phyloP scores from a whole-genome alignment of 768 basidiomycete species.

The Amylocystis lapponica region DNA sequence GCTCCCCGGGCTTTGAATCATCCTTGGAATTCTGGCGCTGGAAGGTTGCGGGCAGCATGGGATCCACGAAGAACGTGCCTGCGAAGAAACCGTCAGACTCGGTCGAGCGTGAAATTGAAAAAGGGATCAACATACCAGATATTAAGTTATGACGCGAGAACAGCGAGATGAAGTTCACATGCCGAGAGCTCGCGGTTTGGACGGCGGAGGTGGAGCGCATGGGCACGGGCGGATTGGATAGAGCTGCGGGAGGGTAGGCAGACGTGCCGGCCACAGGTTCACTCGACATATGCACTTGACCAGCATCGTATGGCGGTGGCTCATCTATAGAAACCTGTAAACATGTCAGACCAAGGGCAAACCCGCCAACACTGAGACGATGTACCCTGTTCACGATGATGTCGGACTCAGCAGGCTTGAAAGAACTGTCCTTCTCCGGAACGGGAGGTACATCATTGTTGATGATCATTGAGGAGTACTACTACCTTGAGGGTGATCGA shows the following conservation, averaged over 20 bases:
- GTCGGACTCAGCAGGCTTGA: too few relatives aligned
- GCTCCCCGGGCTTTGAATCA: too few relatives aligned
- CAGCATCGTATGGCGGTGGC: neutral
- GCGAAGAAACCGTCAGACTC: neutral
- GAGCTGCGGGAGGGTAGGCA: too few relatives aligned
- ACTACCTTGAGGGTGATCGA: too few relatives aligned
- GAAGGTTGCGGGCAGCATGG: constrained; percentile 1
- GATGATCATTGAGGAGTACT: too few relatives aligned
- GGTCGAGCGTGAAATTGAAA: too few relatives aligned
- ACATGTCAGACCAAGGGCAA: neutral
- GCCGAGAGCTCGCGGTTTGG: constrained; percentile 15
- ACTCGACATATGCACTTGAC: neutral
- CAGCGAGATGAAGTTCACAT: constrained; percentile 21
- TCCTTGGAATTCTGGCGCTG: neutral
- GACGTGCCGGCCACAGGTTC: neutral
- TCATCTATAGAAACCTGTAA: neutral
- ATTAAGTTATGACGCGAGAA: constrained; percentile 20
- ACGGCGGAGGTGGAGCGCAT: constrained; percentile 4
- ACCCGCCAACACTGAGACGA: neutral
- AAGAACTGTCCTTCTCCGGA: too few relatives aligned
- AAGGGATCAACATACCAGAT: constrained; percentile 12
- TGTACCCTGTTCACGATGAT: too few relatives aligned
- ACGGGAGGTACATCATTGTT: too few relatives aligned
- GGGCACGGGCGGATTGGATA: too few relatives aligned
- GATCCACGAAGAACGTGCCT: constrained; percentile 16